These are phyloP conservation scores for Pseudodiploospora longispora DNA, from an alignment of 2,329 filamentous ascomycete species.

Conservation along the genomic window DNA sequence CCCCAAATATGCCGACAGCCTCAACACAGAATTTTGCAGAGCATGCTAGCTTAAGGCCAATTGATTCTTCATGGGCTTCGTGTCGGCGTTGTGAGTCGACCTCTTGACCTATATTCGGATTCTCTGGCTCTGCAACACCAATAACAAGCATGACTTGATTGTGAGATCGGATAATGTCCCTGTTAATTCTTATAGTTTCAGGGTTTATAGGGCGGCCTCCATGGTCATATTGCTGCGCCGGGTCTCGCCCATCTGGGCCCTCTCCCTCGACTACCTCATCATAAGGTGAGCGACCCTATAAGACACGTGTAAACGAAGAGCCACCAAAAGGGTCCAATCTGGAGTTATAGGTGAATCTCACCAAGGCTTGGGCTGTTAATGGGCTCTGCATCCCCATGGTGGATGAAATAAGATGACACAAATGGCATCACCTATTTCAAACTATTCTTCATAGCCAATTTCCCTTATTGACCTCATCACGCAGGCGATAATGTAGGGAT, in stretches of 20 bases:
- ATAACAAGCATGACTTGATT: constrained; percentile 58
- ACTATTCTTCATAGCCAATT: neutral
- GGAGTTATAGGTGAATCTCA: constrained; percentile 22
- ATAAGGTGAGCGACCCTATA: constrained; percentile 51
- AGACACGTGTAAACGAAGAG: neutral
- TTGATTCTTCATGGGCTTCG: constrained; percentile 37
- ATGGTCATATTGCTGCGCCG: constrained; percentile 44
- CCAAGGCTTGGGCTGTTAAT: constrained; percentile 48
- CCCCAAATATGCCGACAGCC: constrained; percentile 41
- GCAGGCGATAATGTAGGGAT: neutral
- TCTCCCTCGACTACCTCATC: constrained; percentile 47
- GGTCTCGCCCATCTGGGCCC: constrained; percentile 33
- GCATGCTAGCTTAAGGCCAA: constrained; percentile 33
- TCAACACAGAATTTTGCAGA: constrained; percentile 25
- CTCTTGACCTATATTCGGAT: constrained; percentile 29
- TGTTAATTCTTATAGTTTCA: constrained; percentile 46
- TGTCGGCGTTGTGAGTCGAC: constrained; percentile 35
- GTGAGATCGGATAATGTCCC: constrained; percentile 50
- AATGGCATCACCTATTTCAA: constrained; percentile 1
- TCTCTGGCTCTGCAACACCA: constrained; percentile 52
- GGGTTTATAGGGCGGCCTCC: constrained; percentile 49
- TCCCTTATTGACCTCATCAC: too few species aligned
- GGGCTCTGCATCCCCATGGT: constrained; percentile 48
- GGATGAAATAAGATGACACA: constrained; percentile 3
- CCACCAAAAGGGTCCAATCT: neutral